Evolutionary conservation across 1,284 basidiomycete species (phyloP), one percentile per base, ranked within the genome.

Genomic region (Naganishia albida): DNA sequence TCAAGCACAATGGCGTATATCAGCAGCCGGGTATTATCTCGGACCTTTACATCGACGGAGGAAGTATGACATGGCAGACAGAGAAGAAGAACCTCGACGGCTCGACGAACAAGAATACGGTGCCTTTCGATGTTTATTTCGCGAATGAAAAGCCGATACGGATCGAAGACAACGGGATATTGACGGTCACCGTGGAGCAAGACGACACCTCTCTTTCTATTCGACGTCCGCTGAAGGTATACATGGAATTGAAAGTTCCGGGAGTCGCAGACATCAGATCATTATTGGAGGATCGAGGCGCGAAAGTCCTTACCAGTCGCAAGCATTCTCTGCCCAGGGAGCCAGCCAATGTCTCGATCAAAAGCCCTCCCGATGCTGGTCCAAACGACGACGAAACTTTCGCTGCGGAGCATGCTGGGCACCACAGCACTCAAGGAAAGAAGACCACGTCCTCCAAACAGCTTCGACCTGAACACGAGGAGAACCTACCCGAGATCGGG

Each of bases 11-110:
- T 13, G 46, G 23, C 13, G 23, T 26, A 0, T 34, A 20, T 8
- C 57, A 60, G n/a, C 12, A 40, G 34, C 30, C 39, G 3, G 57
- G 57, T 10, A 25, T 34, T 2, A 60, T 60, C n/a, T 12, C 34
- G 15, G 13, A 15, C 18, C 57, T 60, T 16, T 10, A 40, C 4
- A 40, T 60, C 20, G 57, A 60, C 39, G 57, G 57, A 12, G 39
- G 40, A 25, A 60, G 28, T 18, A 3, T 60, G 20, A 60, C 38
- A 20, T 60, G 57, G 57, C 57, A 60, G 40, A 40, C 39, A 42
- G 46, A 20, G 20, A 28, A 40, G 34, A n/a, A 40, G 12, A 15
- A 40, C 8, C 6, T 7, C 12, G 26, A 60, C 3, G 46, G 57
- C 34, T 18, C 34, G 4, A 13, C 50, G 8, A 34, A 26, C 25